Percentiles rank a stretch among this genome's conserved stretches.
phyloP scores from a whole-genome alignment of 495 filamentous ascomycete species.

The Neurospora hispaniola region DNA sequence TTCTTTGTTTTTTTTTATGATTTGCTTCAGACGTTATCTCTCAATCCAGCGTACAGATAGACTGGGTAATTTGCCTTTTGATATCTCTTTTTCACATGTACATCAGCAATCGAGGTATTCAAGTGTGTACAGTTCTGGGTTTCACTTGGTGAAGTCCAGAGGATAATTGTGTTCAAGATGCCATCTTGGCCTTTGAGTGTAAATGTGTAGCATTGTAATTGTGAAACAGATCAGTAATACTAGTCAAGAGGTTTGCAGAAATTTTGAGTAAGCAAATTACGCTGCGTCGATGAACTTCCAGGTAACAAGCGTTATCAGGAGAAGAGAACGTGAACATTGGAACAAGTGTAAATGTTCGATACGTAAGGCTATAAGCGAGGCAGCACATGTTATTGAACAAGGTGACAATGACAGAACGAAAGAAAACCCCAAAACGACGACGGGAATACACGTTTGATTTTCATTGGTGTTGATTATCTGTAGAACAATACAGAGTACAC shows the following conservation, averaged over 20 bases:
- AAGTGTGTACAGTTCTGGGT: background rate
- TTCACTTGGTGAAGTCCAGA: background rate
- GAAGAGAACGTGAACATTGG: background rate
- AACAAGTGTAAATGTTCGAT: background rate
- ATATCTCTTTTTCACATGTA: background rate
- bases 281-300: background rate
- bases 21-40: background rate
- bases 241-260: background rate
- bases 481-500: background rate
- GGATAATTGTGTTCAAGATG: background rate
- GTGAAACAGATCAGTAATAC: background rate
- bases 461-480: background rate
- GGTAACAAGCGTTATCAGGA: background rate
- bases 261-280: background rate
- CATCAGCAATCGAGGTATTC: background rate
- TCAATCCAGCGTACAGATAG: background rate
- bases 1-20: too few relatives aligned
- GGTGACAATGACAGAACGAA: background rate
- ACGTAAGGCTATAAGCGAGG: background rate
- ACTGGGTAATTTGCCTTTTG: background rate
- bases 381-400: background rate
- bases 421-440: background rate
- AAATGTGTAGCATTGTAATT: background rate
- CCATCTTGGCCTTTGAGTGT: background rate
- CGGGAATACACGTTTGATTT: background rate